A percentile compares a stretch with the other conserved stretches of the same genome.
Conservation (phyloP, 1,284 basidiomycete species). For the Microbotryum lychnidis-dioicae region DNA sequence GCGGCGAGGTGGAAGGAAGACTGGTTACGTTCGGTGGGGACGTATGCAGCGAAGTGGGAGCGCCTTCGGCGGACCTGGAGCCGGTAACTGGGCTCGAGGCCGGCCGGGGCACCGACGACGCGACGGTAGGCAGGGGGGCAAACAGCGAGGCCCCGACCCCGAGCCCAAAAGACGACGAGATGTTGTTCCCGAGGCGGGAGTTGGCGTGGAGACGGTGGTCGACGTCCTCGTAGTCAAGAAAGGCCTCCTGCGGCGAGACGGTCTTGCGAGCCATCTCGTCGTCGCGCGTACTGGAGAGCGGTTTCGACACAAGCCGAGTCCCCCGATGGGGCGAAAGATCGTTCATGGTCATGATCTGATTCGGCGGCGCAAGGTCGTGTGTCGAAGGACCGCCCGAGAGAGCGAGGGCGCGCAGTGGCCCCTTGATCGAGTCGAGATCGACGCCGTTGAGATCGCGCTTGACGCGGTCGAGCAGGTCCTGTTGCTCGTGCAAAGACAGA, state of each 20-base stretch:
- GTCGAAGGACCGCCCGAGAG: neutral
- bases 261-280: conserved; percentile 12
- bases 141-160: conserved; percentile 11
- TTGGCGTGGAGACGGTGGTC: conserved; percentile 18
- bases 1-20: conserved; percentile 1
- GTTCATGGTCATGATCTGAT: conserved; percentile 2
- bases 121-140: conserved; percentile 9
- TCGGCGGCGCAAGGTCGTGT: neutral
- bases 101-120: neutral
- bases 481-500: conserved; percentile 21
- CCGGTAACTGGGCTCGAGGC: too few relatives aligned
- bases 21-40: neutral
- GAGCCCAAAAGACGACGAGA: conserved; percentile 1
- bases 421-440: conserved; percentile 24
- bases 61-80: too few relatives aligned
- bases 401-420: conserved; percentile 25
- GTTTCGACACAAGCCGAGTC: neutral
- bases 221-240: conserved; percentile 29
- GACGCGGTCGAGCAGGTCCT: conserved; percentile 27
- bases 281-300: neutral
- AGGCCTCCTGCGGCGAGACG: conserved; percentile 31
- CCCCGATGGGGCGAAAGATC: neutral
- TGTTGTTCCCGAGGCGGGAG: neutral
- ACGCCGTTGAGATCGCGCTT: conserved; percentile 21
- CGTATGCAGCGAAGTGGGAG: neutral